Conservation (phyloP, 768 basidiomycete genomes). For the Cystobasidiopsis lactophilus region DNA sequence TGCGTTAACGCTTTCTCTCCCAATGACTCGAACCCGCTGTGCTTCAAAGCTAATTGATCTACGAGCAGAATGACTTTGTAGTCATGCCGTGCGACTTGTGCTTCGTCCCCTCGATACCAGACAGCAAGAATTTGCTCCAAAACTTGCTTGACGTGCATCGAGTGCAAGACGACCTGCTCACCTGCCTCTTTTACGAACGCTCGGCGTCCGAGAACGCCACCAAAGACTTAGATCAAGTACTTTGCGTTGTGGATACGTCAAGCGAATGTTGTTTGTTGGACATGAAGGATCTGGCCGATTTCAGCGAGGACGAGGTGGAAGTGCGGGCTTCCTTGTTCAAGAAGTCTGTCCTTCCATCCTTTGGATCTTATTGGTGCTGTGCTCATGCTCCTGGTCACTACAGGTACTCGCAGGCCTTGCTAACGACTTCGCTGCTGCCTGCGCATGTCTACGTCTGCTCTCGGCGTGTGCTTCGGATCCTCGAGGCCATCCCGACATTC, state of each 20-base stretch:
- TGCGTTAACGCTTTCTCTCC: neutral
- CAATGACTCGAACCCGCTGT: neutral
- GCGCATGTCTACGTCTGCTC: slow-evolving; percentile 1
- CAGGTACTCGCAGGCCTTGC: neutral
- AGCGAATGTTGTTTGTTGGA: neutral
- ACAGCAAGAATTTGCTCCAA: neutral
- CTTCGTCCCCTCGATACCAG: neutral
- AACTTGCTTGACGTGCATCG: neutral
- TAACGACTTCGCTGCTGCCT: neutral
- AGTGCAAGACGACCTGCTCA: neutral
- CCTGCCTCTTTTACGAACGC: neutral
- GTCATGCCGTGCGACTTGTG: neutral
- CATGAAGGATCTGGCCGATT: neutral
- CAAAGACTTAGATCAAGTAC: too few relatives aligned
- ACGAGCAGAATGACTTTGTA: neutral
- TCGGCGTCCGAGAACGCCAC: neutral
- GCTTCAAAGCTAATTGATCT: neutral
- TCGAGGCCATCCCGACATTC: neutral
- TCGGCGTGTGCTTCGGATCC: neutral
- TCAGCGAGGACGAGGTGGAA: neutral
- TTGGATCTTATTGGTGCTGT: neutral
- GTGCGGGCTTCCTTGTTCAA: neutral
- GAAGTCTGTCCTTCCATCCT: too few relatives aligned
- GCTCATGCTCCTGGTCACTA: neutral
- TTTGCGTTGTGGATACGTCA: neutral